Base-by-base conservation (phyloP, 306 rosid species). In the Cicer judaicum region DNA sequence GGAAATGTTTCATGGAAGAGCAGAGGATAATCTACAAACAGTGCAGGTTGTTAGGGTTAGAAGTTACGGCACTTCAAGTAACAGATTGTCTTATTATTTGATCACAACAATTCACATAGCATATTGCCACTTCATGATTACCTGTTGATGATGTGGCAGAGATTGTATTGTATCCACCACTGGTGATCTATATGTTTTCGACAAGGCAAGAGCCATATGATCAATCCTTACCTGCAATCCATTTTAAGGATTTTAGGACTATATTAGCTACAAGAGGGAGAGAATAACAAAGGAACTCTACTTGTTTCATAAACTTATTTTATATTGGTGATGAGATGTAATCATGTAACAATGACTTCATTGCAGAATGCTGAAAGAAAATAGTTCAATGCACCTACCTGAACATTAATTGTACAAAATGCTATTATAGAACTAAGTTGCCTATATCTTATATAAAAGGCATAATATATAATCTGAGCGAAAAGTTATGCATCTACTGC, bases 81-180 rank as follows among this genome's bases (percentile, higher is more conserved):
- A 68, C 8, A 49, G 15, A 36, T 15, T 41, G 46, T 24, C 67
- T 53, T 39, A 52, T 57, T 21, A 7, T 10, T 10, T 9, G 48
- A 21, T 38, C 69, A 48, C 8, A 38, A 38, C 19, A 53, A 14
- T 46, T 77, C 43, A 75, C 29, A 19, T 19, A 59, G 61, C 57
- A 38, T 48, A 64, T 67, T 52, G 66, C 12, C 16, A 53, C 77
- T 81, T 68, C 66, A 82, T 41, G 67, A 14, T 78, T 87, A 93
- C 98, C 93, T 93, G 97, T 73, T 94, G 99, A 87, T 94, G 96
- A 74, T 87, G 99, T 24, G 99, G 99, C 70, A 94, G 93, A 79
- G 95, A 85, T 77, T 87, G 96, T 80, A 94, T 89, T 43, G 94
- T 92, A 74, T 91, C 96, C 76, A 92, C 92, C 47, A 85, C 91